Conservation (phyloP, 306 rosid genomes). For the Vigna radiata region DNA sequence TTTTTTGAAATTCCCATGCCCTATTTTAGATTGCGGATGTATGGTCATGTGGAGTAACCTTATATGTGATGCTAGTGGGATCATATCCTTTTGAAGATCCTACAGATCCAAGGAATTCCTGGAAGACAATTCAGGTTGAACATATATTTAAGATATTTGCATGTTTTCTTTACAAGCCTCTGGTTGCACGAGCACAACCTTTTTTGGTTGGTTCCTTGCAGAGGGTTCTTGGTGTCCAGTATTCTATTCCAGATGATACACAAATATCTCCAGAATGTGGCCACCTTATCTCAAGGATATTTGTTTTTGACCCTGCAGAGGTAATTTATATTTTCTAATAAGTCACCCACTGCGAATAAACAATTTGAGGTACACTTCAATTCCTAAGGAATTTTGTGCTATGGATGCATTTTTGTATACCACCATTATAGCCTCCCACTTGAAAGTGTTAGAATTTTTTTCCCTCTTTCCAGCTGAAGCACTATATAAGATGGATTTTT, state of each 20-base stretch:
- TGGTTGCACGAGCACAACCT: not conserved
- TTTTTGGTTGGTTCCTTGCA: slow-evolving; percentile 46
- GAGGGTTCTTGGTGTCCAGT: slow-evolving; percentile 85
- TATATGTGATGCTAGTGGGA: slow-evolving; percentile 91
- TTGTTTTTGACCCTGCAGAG: slow-evolving; percentile 81
- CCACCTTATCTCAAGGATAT: slow-evolving; percentile 79
- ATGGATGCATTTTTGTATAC: not conserved
- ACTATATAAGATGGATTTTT: too few species aligned
- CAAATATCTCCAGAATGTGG: slow-evolving; percentile 80
- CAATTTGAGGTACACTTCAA: not conserved
- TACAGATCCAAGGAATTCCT: slow-evolving; percentile 46
- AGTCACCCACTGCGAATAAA: not conserved
- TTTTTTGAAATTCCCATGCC: not conserved
- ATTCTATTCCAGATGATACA: slow-evolving; percentile 76
- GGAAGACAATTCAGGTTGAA: slow-evolving; percentile 84
- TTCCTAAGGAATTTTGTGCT: not conserved
- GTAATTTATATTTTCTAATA: slow-evolving; percentile 42
- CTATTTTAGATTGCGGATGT: slow-evolving; percentile 82
- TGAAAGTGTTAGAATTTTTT: not conserved
- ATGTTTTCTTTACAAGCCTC: slow-evolving; percentile 1
- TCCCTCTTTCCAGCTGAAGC: not conserved
- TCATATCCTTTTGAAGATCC: slow-evolving; percentile 94
- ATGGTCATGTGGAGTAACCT: slow-evolving; percentile 97
- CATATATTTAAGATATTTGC: not conserved
- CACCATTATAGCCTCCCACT: not conserved